These are phyloP conservation scores for Leishmania arabica DNA, from an alignment of 208 protist genomes.

Conservation along the genomic window DNA sequence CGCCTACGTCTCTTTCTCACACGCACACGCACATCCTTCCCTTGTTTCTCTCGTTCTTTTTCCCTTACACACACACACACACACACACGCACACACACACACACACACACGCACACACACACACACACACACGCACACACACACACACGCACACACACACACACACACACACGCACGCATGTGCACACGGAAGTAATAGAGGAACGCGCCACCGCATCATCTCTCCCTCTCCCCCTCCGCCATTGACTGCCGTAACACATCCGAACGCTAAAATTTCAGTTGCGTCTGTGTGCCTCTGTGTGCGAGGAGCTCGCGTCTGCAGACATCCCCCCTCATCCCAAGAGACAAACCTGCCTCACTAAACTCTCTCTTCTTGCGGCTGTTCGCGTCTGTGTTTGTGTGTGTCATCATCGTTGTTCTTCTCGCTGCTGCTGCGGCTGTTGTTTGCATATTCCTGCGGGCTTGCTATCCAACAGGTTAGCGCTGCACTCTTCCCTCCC, in stretches of 20 bases:
- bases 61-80: not conserved
- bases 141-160: not conserved
- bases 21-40: not conserved
- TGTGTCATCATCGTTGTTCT: not conserved
- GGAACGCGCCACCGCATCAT: slow-evolving; percentile 1
- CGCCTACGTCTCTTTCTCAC: not conserved
- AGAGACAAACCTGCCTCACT: not conserved
- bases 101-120: not conserved
- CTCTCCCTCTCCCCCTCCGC: not conserved
- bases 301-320: not conserved
- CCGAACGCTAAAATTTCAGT: not conserved
- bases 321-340: not conserved
- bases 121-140: not conserved
- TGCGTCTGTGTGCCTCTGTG: not conserved
- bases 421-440: not conserved
- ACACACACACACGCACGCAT: not conserved
- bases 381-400: not conserved
- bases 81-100: not conserved
- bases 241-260: not conserved
- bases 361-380: not conserved
- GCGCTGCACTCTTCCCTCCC: not conserved
- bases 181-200: not conserved
- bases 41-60: not conserved
- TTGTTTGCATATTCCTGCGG: not conserved
- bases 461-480: not conserved